A percentile compares a stretch with the other conserved stretches of the same genome.
Conservation (phyloP, 768 basidiomycete species). For the Xerocomus spinulosus region DNA sequence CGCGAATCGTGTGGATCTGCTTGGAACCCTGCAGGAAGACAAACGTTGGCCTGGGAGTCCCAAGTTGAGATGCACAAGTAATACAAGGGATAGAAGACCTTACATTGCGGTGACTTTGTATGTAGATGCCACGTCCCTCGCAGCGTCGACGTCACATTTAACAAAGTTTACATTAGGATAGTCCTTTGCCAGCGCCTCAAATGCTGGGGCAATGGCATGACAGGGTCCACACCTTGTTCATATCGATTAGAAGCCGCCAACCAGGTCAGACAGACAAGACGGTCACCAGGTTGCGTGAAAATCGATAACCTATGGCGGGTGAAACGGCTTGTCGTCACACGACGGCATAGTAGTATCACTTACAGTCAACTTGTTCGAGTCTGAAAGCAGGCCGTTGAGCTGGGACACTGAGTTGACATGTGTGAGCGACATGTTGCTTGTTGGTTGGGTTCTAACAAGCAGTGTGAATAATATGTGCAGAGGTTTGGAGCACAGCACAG, state of each 20-base stretch:
- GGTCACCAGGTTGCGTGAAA: constrained; percentile 79
- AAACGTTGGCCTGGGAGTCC: constrained; percentile 68
- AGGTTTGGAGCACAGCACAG: too few relatives aligned
- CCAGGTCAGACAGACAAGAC: neutral
- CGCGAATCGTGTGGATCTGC: constrained; percentile 68
- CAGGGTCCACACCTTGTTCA: constrained; percentile 77
- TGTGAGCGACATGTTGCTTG: constrained; percentile 49
- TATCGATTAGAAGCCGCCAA: constrained; percentile 7
- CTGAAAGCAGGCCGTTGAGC: constrained; percentile 53
- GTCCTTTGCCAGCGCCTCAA: constrained; percentile 63
- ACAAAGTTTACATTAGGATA: constrained; percentile 73
- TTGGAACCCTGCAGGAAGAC: constrained; percentile 64
- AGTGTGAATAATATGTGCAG: too few relatives aligned
- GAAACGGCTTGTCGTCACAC: neutral
- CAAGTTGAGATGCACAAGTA: neutral
- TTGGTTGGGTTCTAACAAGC: neutral
- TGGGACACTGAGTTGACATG: constrained; percentile 61
- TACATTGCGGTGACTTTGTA: constrained; percentile 75
- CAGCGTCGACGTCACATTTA: constrained; percentile 77
- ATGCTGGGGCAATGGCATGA: constrained; percentile 75
- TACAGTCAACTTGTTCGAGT: constrained; percentile 64
- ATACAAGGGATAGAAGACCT: constrained; percentile 17
- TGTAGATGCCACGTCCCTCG: constrained; percentile 56
- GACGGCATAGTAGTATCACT: constrained; percentile 9
- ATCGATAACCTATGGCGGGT: constrained; percentile 62